Percentiles rank a stretch among this genome's conserved stretches.
These are phyloP conservation scores for Termitomyces bulborhizus DNA, from an alignment of 768 basidiomycete species.

Conservation along the genomic window DNA sequence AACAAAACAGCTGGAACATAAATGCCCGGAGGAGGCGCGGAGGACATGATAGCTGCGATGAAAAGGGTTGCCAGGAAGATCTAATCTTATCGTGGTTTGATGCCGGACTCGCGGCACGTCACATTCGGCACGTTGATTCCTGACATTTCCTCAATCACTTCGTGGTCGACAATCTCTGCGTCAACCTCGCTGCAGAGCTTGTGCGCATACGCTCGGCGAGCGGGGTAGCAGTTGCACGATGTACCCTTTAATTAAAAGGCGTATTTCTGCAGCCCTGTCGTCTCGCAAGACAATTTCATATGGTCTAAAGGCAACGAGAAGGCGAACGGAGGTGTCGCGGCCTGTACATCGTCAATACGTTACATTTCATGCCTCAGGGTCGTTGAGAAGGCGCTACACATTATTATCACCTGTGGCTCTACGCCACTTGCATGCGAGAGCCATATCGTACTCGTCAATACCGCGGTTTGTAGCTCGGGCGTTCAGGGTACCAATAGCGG, in stretches of 20 bases:
- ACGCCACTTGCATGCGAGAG: slow-evolving; percentile 66
- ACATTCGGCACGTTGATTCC: slow-evolving; percentile 5
- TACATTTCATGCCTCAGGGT: slow-evolving; percentile 49
- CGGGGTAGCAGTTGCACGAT: slow-evolving; percentile 7
- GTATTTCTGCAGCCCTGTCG: slow-evolving; percentile 9
- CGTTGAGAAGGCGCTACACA: slow-evolving; percentile 43
- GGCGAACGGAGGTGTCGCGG: slow-evolving; percentile 24
- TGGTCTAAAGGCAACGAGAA: slow-evolving; percentile 40
- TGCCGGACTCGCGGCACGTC: slow-evolving; percentile 11
- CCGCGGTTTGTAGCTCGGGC: slow-evolving; percentile 86
- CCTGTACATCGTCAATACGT: slow-evolving; percentile 53
- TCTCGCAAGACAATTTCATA: slow-evolving; percentile 47
- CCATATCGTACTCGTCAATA: slow-evolving; percentile 82
- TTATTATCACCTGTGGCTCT: slow-evolving; percentile 35
- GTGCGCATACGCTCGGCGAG: neutral
- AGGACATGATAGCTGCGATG: slow-evolving; percentile 14
- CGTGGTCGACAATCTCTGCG: neutral
- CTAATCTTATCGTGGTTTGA: slow-evolving; percentile 14
- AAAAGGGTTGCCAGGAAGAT: neutral
- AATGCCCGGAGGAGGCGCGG: slow-evolving; percentile 57
- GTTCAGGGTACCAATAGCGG: slow-evolving; percentile 84
- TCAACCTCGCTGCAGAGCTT: neutral
- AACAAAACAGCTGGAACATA: slow-evolving; percentile 80
- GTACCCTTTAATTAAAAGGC: slow-evolving; percentile 14
- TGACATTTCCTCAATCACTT: neutral